Evolutionary conservation across 2,329 filamentous ascomycete species (phyloP).

Genomic region (Sarocladium kiliense): DNA sequence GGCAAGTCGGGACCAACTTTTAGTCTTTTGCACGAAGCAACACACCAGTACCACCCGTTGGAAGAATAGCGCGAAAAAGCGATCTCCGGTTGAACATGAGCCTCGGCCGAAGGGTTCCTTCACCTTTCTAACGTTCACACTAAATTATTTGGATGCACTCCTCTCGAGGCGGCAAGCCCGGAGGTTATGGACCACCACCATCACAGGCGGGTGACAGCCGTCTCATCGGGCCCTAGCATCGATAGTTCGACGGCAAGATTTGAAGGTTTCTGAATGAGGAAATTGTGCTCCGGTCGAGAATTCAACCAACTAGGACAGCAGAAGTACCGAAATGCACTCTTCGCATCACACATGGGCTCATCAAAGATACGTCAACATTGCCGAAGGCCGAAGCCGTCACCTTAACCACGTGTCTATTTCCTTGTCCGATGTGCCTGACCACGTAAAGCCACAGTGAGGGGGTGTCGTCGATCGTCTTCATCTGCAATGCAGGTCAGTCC

Average conservation of each 20-base stretch:
- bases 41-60: neutral
- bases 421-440: neutral
- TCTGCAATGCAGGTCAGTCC: too few species aligned
- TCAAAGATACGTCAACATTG: neutral
- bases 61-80: neutral
- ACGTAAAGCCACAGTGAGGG: neutral
- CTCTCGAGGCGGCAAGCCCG: too few species aligned
- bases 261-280: neutral
- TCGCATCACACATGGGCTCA: too few species aligned
- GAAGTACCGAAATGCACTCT: too few species aligned
- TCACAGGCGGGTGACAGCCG: neutral
- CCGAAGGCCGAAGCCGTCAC: neutral
- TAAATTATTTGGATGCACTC: too few species aligned
- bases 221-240: neutral
- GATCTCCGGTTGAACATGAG: neutral
- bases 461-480: neutral
- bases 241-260: neutral
- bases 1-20: too few species aligned
- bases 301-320: neutral
- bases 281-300: neutral
- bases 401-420: neutral
- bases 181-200: too few species aligned
- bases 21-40: too few species aligned
- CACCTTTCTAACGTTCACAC: too few species aligned
- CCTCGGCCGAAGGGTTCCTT: neutral